phyloP scores from a whole-genome alignment of 345 rosid genomes.

The Lumnitzera racemosa region DNA sequence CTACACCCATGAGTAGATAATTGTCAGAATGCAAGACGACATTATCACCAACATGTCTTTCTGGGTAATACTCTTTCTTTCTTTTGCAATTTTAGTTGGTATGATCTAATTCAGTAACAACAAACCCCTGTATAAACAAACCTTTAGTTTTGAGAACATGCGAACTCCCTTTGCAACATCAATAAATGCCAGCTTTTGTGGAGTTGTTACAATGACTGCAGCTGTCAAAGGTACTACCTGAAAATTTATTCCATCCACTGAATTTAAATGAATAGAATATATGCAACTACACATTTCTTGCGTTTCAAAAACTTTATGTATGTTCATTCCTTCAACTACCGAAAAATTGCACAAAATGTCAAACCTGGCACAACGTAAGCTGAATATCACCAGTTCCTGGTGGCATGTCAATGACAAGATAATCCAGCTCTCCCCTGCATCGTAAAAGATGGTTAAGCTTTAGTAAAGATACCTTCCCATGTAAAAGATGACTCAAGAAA shows the following conservation, averaged over 20 bases:
- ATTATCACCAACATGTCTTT: neutral
- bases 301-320: neutral
- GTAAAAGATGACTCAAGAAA: neutral
- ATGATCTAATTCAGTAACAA: too few species aligned
- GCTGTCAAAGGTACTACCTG: slow-evolving; percentile 95
- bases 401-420: slow-evolving; percentile 98
- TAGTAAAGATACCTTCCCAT: neutral
- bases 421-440: slow-evolving; percentile 95
- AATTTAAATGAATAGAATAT: neutral
- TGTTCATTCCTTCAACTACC: neutral
- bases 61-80: neutral
- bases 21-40: neutral
- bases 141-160: slow-evolving; percentile 98
- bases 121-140: slow-evolving; percentile 5
- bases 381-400: slow-evolving; percentile 99
- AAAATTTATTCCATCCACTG: slow-evolving; percentile 10
- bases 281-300: neutral
- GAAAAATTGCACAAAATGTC: neutral
- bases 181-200: slow-evolving; percentile 89
- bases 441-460: slow-evolving; percentile 1
- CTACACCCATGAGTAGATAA: slow-evolving; percentile 27
- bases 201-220: slow-evolving; percentile 95
- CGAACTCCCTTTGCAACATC: slow-evolving; percentile 98
- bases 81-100: too few species aligned
- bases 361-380: slow-evolving; percentile 92